These are phyloP conservation scores for Ganoderma lingzhi DNA, from an alignment of 1,284 basidiomycete species.

Conservation along the genomic window DNA sequence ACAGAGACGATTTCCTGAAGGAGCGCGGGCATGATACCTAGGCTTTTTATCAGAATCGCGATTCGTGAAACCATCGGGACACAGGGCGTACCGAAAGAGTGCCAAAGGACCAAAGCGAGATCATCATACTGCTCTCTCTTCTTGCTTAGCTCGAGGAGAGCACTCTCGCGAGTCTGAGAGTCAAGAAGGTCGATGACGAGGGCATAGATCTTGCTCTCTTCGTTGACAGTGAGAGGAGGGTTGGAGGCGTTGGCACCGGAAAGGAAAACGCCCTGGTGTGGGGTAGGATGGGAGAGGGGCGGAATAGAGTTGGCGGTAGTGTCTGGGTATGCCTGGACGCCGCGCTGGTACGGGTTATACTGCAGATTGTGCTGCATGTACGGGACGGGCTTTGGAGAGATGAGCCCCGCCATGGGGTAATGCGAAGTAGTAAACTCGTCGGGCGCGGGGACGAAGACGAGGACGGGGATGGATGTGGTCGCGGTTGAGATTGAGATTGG, in stretches of 20 bases:
- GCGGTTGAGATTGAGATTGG: slow-evolving; percentile 16
- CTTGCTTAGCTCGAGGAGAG: slow-evolving; percentile 96
- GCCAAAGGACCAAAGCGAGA: slow-evolving; percentile 97
- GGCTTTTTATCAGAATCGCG: background rate
- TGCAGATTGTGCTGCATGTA: slow-evolving; percentile 62
- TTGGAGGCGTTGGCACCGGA: slow-evolving; percentile 35
- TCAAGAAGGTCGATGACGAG: slow-evolving; percentile 87
- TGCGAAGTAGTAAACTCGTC: slow-evolving; percentile 19
- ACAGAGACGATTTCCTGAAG: slow-evolving; percentile 99
- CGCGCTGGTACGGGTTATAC: slow-evolving; percentile 58
- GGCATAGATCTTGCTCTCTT: slow-evolving; percentile 84
- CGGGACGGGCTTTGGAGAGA: slow-evolving; percentile 70
- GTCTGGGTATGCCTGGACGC: slow-evolving; percentile 38
- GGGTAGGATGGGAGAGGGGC: slow-evolving; percentile 54
- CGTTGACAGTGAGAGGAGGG: slow-evolving; percentile 51
- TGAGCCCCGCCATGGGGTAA: slow-evolving; percentile 60
- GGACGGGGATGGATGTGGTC: slow-evolving; percentile 8
- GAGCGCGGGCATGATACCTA: slow-evolving; percentile 98
- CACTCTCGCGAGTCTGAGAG: slow-evolving; percentile 83
- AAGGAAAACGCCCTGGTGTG: slow-evolving; percentile 58
- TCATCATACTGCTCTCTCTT: slow-evolving; percentile 99
- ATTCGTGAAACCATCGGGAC: background rate
- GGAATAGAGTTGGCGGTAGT: slow-evolving; percentile 47
- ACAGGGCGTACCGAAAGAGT: slow-evolving; percentile 88
- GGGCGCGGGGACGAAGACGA: slow-evolving; percentile 11